Conservation (phyloP, 345 rosid genomes). For the Xanthoceras sorbifolium region DNA sequence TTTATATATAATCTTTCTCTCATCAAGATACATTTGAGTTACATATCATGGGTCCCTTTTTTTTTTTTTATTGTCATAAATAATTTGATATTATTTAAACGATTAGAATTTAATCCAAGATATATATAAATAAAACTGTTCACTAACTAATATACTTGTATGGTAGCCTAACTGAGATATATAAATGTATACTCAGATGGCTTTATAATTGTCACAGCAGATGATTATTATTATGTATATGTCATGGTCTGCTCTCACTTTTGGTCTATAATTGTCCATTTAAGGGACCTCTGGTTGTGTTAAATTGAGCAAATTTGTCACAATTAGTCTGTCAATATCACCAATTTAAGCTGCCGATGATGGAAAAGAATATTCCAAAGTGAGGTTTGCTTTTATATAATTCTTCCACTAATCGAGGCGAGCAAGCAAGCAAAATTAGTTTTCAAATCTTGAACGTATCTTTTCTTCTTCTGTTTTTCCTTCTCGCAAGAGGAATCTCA, state of each 20-base stretch:
- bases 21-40: too few species aligned
- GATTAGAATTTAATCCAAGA: too few species aligned
- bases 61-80: too few species aligned
- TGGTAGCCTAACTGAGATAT: not conserved
- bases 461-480: not conserved
- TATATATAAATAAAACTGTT: too few species aligned
- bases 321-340: conserved; percentile 6
- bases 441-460: not conserved
- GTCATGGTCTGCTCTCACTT: not conserved
- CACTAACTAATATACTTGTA: not conserved
- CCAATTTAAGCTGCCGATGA: not conserved
- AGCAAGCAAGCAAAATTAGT: not conserved
- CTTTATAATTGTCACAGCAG: not conserved
- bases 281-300: not conserved
- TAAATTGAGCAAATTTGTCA: not conserved
- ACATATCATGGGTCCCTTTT: too few species aligned
- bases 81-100: too few species aligned
- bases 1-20: too few species aligned
- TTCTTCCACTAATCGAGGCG: conserved; percentile 20
- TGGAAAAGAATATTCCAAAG: conserved; percentile 8
- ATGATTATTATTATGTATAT: not conserved
- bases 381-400: not conserved
- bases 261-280: not conserved
- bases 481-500: not conserved
- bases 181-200: not conserved